Evolutionary conservation across 116 monocot genomes (phyloP).

Genomic region (Cymodocea nodosa): DNA sequence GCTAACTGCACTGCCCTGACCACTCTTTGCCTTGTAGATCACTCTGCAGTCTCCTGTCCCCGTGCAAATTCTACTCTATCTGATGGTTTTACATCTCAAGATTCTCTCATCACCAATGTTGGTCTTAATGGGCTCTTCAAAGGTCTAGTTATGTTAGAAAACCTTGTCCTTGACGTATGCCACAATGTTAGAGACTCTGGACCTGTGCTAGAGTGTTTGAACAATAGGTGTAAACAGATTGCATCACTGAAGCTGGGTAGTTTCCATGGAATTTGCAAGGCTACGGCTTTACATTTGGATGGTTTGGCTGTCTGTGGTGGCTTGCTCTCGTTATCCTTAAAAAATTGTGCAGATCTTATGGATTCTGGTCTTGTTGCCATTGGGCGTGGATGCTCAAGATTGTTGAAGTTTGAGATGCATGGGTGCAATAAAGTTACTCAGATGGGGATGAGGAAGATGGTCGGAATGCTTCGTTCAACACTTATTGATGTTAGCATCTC

Average conservation of each 20-base stretch:
- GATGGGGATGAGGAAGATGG: constrained; percentile 44
- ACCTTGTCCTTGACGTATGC: constrained; percentile 47
- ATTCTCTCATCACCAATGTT: constrained; percentile 31
- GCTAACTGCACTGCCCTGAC: constrained; percentile 30
- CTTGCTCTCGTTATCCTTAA: constrained; percentile 41
- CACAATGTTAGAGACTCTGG: constrained; percentile 41
- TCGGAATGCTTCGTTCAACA: constrained; percentile 29
- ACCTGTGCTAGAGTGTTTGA: constrained; percentile 47
- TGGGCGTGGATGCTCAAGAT: constrained; percentile 61
- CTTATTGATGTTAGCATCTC: constrained; percentile 62
- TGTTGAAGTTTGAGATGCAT: constrained; percentile 50
- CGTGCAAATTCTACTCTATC: not conserved
- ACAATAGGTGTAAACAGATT: constrained; percentile 28
- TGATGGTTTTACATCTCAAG: constrained; percentile 6
- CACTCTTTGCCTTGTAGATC: constrained; percentile 10
- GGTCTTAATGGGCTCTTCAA: constrained; percentile 36
- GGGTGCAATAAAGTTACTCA: constrained; percentile 48
- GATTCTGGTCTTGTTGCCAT: constrained; percentile 54
- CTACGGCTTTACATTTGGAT: constrained; percentile 61
- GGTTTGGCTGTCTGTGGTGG: constrained; percentile 72
- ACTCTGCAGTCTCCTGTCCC: constrained; percentile 18
- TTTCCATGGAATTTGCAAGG: constrained; percentile 63
- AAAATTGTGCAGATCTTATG: constrained; percentile 52
- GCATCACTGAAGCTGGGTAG: constrained; percentile 39
- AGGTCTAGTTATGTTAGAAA: constrained; percentile 40